phyloP scores from a whole-genome alignment of 257 asterid genomes.

The Cruciata laevipes region DNA sequence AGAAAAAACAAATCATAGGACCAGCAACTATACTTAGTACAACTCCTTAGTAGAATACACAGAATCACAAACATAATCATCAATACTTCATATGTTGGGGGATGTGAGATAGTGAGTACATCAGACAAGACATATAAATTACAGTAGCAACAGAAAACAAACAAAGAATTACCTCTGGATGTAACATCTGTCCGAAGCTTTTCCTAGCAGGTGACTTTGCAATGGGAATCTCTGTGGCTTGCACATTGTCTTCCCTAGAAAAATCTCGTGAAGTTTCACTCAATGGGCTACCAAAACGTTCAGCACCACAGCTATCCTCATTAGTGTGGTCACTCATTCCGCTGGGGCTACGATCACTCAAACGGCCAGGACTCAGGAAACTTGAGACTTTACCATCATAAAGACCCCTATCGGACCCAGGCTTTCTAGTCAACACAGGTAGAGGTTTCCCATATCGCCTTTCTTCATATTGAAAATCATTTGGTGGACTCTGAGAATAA shows the following conservation, averaged over 20 bases:
- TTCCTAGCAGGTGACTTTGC: conserved; percentile 10
- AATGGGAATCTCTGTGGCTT: conserved; percentile 11
- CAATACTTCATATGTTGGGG: background rate
- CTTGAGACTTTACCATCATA: conserved; percentile 73
- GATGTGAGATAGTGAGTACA: background rate
- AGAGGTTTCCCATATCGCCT: conserved; percentile 74
- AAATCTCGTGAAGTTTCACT: conserved; percentile 55
- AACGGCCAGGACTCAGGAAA: conserved; percentile 69
- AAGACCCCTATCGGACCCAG: conserved; percentile 87
- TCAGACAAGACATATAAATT: background rate
- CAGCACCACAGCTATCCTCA: conserved; percentile 54
- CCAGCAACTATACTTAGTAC: background rate
- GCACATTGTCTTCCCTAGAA: conserved; percentile 34
- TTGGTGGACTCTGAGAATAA: conserved; percentile 95
- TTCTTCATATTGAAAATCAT: conserved; percentile 97
- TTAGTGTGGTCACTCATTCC: conserved; percentile 42
- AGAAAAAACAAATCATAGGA: background rate
- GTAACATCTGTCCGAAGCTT: conserved; percentile 28
- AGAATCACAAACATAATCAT: background rate
- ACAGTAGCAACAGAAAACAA: background rate
- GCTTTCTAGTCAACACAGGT: conserved; percentile 62
- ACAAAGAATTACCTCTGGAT: conserved; percentile 47
- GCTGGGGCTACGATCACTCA: conserved; percentile 53
- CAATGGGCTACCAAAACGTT: conserved; percentile 51
- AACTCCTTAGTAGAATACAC: background rate